Evolutionary conservation across 495 filamentous ascomycete species (phyloP), one percentile per base, ranked within the genome.

Genomic region (Cladorrhinum samala): DNA sequence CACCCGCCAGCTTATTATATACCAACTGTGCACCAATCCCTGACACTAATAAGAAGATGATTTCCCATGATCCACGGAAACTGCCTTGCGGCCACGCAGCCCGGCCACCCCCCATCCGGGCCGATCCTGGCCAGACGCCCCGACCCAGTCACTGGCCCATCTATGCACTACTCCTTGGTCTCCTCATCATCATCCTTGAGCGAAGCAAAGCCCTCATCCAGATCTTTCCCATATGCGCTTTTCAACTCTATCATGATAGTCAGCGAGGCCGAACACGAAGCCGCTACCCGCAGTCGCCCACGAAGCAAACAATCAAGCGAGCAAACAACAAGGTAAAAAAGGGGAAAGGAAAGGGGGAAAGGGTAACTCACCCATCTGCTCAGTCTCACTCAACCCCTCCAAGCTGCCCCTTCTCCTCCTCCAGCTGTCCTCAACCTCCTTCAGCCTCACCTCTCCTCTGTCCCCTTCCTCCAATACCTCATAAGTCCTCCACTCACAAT

Each of bases 401-500:
- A 73, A 68, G 17, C 56, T 71, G 7, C 77, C 79, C 24, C 77
- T 62, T 41, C 78, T 69, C 59, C 65, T 53, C 42, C 67, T 72
- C 60, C 86, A 79, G 49, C 83, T 83, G 47, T 69, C 61, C 41
- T 74, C 71, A 9, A 82, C 86, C 63, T 87, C 82, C 53, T 72
- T 54, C 24, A 86, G 59, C 25, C 85, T 66, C 6, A 81, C 80
- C 14, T 83, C 79, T 46, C 81, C 78, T 47, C 84, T 80, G 44
- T 74, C 79, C 53, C 72, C 70, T 37, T 77, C 73, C 20, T 75
- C 65, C 69, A 20, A 83, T 76, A 68, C 71, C 25, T 68, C 68
- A 67, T 86, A 96, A 7, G 80, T 83, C 46, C 91, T 83, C 63
- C 77, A 87, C 69, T 96, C 91, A 9, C 85, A 85, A 68, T 96